Base-by-base conservation (phyloP, 2,329 filamentous ascomycete species). In the Phialophora chinensis region DNA sequence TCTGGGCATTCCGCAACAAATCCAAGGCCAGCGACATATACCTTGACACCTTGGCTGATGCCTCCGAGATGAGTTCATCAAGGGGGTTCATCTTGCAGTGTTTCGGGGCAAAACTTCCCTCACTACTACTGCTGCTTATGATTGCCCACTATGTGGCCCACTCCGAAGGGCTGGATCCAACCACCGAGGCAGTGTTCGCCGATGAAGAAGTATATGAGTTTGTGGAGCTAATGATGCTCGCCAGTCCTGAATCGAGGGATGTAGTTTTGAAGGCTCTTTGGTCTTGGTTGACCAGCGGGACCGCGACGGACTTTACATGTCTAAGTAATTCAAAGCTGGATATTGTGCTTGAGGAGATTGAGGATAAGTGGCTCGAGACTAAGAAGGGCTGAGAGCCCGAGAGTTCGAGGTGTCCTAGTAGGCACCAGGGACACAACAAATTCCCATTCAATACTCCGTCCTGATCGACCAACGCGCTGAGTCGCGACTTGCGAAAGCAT, bases 341-440 rank as follows among this genome's bases (percentile, higher is more conserved):
- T n/a, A 50, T 50, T 50, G 20, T 50, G 20, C n/a, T 50, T 14
- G n/a, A 50, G 47, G 47, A 50, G 6, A 50, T 50, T 27, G 47
- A 50, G 47, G 47, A 50, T 7, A 50, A 25, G 47, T 50, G 47
- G 47, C 47, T 50, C n/a, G 47, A 50, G 47, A 50, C 35, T 42
- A 17, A 17, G 5, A 17, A 17, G 14, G 47, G n/a, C 47, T 23
- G 47, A 50, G 17, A 17, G 1, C 14, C 8, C 20, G 14, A 50
- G 23, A 25, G 47, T 27, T 3, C 17, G 12, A 27, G 47, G 8
- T 25, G 20, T 27, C 17, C 17, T 20, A 50, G 47, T 11, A 50
- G 47, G n/a, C 10, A 14, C 7, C 17, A 23, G 44, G 11, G 44
- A 14, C n/a, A 59, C 38, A n/a, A 3, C 38, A 14, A 23, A 12